These are phyloP conservation scores for Prunus kanzakura DNA, from an alignment of 306 rosid species.

Conservation along the genomic window DNA sequence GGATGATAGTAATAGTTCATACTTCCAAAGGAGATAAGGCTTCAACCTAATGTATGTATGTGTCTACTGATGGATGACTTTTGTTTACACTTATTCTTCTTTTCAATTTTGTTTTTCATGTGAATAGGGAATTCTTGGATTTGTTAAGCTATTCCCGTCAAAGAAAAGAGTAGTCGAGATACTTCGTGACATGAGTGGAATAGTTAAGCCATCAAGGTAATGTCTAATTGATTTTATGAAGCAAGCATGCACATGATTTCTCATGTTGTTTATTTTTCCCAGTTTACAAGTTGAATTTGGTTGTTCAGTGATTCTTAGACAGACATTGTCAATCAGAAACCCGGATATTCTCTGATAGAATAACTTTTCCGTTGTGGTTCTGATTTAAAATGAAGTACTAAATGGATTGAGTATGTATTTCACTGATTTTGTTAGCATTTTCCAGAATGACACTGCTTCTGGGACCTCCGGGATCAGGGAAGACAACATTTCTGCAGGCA, in stretches of 20 bases:
- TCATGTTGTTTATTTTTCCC: not conserved
- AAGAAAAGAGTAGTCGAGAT: constrained; percentile 54
- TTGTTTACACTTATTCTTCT: not conserved
- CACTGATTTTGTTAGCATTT: not conserved
- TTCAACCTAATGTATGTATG: not conserved
- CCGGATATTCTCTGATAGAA: not conserved
- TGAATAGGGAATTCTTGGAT: constrained; percentile 41
- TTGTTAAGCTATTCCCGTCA: constrained; percentile 49
- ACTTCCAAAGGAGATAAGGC: not conserved
- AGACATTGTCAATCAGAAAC: not conserved
- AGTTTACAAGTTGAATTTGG: not conserved
- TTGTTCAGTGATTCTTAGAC: not conserved
- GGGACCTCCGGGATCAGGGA: constrained; percentile 67
- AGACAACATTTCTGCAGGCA: constrained; percentile 58
- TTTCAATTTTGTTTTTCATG: not conserved
- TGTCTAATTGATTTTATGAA: not conserved
- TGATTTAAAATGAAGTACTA: not conserved
- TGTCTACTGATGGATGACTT: not conserved
- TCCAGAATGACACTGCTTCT: constrained; percentile 65
- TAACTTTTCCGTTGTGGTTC: not conserved
- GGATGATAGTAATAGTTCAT: not conserved
- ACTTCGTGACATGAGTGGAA: constrained; percentile 55
- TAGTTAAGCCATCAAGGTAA: constrained; percentile 65
- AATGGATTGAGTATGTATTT: not conserved
- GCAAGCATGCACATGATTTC: too few relatives aligned